Evolutionary conservation across 2,329 filamentous ascomycete species (phyloP).

Genomic region (Scedosporium dehoogii): DNA sequence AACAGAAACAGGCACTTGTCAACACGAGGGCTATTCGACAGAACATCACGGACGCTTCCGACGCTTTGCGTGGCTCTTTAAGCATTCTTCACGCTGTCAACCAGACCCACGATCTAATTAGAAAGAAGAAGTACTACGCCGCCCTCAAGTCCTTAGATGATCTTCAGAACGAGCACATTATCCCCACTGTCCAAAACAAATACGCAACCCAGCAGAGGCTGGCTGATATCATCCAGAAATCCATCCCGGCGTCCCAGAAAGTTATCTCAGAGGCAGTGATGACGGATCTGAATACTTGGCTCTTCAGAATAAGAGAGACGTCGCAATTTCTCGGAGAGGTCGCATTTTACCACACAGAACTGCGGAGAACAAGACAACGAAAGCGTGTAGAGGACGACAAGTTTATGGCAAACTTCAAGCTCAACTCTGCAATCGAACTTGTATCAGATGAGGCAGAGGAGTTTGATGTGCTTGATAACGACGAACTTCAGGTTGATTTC

Average conservation of each 20-base stretch:
- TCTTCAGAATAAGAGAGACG: conserved; percentile 88
- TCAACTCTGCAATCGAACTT: conserved; percentile 92
- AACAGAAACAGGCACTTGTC: conserved; percentile 89
- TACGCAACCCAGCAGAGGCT: conserved; percentile 92
- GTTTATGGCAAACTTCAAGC: conserved; percentile 71
- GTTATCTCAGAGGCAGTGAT: conserved; percentile 95
- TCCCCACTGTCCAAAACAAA: conserved; percentile 61
- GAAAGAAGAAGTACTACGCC: conserved; percentile 91
- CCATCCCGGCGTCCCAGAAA: conserved; percentile 84
- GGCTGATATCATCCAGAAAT: conserved; percentile 91
- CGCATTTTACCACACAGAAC: conserved; percentile 90
- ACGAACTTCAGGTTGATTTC: conserved; percentile 91
- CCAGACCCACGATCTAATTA: conserved; percentile 82
- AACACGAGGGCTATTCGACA: conserved; percentile 86
- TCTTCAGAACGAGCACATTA: conserved; percentile 86
- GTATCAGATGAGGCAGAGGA: conserved; percentile 94
- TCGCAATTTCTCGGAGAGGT: conserved; percentile 95
- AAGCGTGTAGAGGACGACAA: conserved; percentile 68
- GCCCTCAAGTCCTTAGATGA: conserved; percentile 91
- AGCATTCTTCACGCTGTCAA: conserved; percentile 90
- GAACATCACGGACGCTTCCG: conserved; percentile 88
- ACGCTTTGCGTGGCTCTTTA: conserved; percentile 81
- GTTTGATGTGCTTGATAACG: conserved; percentile 90
- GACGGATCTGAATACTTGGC: conserved; percentile 93
- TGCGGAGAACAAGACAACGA: conserved; percentile 72